A percentile compares a stretch with the other conserved stretches of the same genome.
Evolutionary conservation across 768 basidiomycete species (phyloP).

Genomic region (Tylopilus sp.): DNA sequence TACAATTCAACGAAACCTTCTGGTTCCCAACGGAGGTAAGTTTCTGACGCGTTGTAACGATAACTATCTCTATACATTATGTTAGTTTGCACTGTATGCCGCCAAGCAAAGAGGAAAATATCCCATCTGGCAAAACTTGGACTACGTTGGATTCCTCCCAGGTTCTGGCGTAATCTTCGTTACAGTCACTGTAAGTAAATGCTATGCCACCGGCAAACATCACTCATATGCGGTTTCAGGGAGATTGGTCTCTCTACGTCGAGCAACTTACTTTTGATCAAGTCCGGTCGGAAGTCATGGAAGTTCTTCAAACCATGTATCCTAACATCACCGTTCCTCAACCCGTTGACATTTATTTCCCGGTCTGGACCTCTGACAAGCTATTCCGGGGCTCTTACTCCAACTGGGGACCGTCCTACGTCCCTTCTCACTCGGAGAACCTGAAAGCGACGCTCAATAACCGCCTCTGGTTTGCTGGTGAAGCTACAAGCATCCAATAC

Average conservation of each 20-base stretch:
- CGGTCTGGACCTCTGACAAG: constrained; percentile 52
- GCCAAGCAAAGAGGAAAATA: constrained; percentile 57
- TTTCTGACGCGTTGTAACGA: too few relatives aligned
- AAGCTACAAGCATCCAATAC: constrained; percentile 55
- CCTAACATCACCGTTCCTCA: constrained; percentile 51
- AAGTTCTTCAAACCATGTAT: constrained; percentile 58
- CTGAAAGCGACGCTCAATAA: constrained; percentile 49
- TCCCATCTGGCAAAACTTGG: constrained; percentile 66
- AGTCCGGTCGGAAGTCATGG: constrained; percentile 52
- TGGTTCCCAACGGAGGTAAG: constrained; percentile 49
- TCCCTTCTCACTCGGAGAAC: constrained; percentile 51
- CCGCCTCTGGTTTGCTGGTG: constrained; percentile 60
- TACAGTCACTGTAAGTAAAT: constrained; percentile 25
- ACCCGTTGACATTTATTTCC: constrained; percentile 53
- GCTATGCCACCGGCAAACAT: background rate
- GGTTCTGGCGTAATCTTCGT: constrained; percentile 48
- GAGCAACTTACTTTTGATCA: constrained; percentile 47
- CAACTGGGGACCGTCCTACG: constrained; percentile 66
- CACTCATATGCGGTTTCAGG: constrained; percentile 34
- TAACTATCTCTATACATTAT: background rate
- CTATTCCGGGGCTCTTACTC: constrained; percentile 49
- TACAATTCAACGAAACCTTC: constrained; percentile 60
- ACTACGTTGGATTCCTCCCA: constrained; percentile 54
- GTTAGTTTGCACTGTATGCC: constrained; percentile 49
- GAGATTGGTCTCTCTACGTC: constrained; percentile 58